phyloP scores from a whole-genome alignment of 768 basidiomycete genomes.

The Leccinum incarnatum region DNA sequence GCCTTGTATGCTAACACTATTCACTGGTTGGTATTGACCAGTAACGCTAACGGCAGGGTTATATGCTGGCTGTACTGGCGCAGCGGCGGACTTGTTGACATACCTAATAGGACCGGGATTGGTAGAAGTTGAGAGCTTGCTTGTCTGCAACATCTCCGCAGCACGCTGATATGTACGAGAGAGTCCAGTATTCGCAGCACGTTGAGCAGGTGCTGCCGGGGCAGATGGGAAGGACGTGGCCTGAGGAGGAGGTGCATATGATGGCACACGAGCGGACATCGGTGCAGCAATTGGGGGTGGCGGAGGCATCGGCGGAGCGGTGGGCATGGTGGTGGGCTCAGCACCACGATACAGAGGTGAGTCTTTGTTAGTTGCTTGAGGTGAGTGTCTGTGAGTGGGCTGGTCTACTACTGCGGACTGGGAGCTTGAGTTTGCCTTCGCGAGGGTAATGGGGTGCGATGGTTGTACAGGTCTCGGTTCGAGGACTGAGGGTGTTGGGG shows the following conservation, averaged over 20 bases:
- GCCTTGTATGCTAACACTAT: slow-evolving; percentile 4
- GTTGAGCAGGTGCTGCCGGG: slow-evolving; percentile 17
- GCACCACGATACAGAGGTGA: slow-evolving; percentile 6
- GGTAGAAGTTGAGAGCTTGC: slow-evolving; percentile 13
- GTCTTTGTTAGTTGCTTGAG: slow-evolving; percentile 24
- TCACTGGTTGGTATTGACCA: slow-evolving; percentile 13
- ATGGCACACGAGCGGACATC: slow-evolving; percentile 15
- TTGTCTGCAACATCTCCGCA: slow-evolving; percentile 22
- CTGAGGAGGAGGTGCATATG: slow-evolving; percentile 25
- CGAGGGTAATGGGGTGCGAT: slow-evolving; percentile 3
- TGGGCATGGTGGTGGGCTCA: slow-evolving; percentile 5
- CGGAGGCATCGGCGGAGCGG: slow-evolving; percentile 21
- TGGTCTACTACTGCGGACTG: slow-evolving; percentile 12
- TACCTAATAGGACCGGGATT: neutral
- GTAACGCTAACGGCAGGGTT: neutral
- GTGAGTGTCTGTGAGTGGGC: slow-evolving; percentile 15
- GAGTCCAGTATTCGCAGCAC: slow-evolving; percentile 11
- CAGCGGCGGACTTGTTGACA: slow-evolving; percentile 8
- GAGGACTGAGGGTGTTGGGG: slow-evolving; percentile 5
- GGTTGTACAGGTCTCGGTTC: slow-evolving; percentile 9
- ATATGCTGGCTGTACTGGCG: slow-evolving; percentile 5
- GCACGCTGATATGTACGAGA: slow-evolving; percentile 27
- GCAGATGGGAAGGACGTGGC: slow-evolving; percentile 6
- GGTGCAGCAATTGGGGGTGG: slow-evolving; percentile 9
- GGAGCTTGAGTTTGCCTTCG: slow-evolving; percentile 1